phyloP scores from a whole-genome alignment of 139 green algal genomes.

The Pseudopediastrum boryanum region DNA sequence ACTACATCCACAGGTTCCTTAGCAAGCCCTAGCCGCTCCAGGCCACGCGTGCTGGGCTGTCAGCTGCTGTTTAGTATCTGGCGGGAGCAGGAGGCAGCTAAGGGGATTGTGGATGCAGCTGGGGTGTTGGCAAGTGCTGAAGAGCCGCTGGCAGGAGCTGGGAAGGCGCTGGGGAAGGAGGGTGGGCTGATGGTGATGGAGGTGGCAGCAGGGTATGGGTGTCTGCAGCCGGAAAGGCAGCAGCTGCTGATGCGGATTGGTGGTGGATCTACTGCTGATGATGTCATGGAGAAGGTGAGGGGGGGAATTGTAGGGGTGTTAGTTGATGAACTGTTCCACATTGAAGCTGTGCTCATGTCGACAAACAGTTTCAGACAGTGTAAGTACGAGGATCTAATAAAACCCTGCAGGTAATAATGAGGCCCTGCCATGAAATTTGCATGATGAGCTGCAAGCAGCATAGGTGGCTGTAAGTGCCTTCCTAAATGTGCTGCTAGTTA shows the following conservation, averaged over 20 bases:
- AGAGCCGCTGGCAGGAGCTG: conserved; percentile 44
- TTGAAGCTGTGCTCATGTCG: background rate
- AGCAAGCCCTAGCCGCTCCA: background rate
- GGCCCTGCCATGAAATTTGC: background rate
- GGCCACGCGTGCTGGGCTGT: conserved; percentile 6
- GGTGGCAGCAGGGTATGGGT: background rate
- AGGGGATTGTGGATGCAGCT: conserved; percentile 39
- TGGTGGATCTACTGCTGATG: background rate
- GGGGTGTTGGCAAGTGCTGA: conserved; percentile 48
- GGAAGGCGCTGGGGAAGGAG: background rate
- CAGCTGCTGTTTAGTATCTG: conserved; percentile 58
- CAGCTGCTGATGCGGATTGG: background rate
- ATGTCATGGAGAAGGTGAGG: conserved; percentile 33
- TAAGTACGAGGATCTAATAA: background rate
- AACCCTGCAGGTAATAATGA: background rate
- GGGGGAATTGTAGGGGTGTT: background rate
- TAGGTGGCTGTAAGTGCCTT: background rate
- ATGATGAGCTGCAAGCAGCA: background rate
- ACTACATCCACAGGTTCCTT: background rate
- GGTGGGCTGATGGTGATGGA: background rate
- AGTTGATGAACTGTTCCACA: background rate
- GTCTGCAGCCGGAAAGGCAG: background rate
- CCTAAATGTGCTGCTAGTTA: background rate
- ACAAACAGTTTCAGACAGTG: background rate
- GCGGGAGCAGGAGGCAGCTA: conserved; percentile 50